A percentile compares a stretch with the other conserved stretches of the same genome.
Evolutionary conservation across 495 filamentous ascomycete genomes (phyloP).

Genomic region (Aspergillus coremiiformis): DNA sequence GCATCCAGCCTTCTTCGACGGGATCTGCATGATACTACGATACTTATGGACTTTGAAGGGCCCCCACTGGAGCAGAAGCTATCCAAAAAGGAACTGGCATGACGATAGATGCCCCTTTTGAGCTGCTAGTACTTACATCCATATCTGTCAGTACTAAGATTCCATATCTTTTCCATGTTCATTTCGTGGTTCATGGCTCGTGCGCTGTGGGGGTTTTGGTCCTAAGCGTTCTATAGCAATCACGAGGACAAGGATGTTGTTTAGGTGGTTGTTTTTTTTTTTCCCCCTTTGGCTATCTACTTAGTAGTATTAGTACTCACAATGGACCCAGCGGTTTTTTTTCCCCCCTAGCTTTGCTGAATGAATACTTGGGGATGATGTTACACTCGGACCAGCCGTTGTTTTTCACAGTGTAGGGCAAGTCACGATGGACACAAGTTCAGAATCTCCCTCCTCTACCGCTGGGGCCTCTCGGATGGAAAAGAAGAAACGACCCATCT

Average conservation of each 20-base stretch:
- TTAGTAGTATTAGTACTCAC: not conserved
- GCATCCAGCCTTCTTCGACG: not conserved
- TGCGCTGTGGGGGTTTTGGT: not conserved
- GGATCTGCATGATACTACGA: not conserved
- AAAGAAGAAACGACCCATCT: not conserved
- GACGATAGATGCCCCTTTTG: not conserved
- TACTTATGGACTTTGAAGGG: not conserved
- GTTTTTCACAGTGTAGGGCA: not conserved
- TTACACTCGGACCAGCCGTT: not conserved
- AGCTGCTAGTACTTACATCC: not conserved
- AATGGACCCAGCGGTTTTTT: not conserved
- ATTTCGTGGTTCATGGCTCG: not conserved
- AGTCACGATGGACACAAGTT: not conserved
- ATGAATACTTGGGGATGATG: not conserved
- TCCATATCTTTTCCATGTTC: too few species aligned
- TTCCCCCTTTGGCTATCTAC: not conserved
- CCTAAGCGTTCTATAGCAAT: not conserved
- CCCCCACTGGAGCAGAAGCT: not conserved
- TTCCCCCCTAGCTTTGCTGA: not conserved
- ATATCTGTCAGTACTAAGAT: too few species aligned
- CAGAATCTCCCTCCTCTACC: not conserved
- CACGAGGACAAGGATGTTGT: not conserved
- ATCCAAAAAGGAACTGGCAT: not conserved
- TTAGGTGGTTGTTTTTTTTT: not conserved
- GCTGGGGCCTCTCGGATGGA: not conserved